These are phyloP conservation scores for Apiotrichum sp. DNA, from an alignment of 1,284 basidiomycete species.

Conservation along the genomic window DNA sequence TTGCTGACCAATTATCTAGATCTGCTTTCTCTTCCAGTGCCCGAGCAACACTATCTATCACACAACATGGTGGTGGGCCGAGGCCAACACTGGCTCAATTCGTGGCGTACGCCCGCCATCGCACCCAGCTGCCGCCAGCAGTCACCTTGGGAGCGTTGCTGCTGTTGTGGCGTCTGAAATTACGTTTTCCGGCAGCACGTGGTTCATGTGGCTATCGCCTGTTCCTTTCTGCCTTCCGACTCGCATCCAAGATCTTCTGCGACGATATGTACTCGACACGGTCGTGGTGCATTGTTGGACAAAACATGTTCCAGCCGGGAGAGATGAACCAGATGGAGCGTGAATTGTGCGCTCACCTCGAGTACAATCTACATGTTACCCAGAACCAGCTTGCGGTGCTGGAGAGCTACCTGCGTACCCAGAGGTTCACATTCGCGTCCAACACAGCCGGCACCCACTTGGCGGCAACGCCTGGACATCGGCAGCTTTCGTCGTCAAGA, in stretches of 20 bases:
- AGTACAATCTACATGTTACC: constrained; percentile 65
- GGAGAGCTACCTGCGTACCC: constrained; percentile 31
- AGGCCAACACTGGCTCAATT: constrained; percentile 66
- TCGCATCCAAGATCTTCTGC: constrained; percentile 62
- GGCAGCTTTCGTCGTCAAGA: too few species aligned
- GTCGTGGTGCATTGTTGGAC: constrained; percentile 88
- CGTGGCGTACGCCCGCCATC: constrained; percentile 82
- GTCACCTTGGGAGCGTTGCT: constrained; percentile 83
- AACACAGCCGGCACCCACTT: too few species aligned
- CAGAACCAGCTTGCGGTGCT: constrained; percentile 39
- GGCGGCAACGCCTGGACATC: too few species aligned
- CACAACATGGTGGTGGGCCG: constrained; percentile 38
- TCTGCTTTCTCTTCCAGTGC: constrained; percentile 47
- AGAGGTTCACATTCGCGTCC: too few species aligned
- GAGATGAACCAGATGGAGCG: constrained; percentile 96
- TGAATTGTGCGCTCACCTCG: constrained; percentile 86
- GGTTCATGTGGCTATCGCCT: constrained; percentile 86
- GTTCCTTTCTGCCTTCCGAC: constrained; percentile 91
- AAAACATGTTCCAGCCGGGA: constrained; percentile 78
- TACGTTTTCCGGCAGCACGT: constrained; percentile 84
- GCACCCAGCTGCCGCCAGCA: constrained; percentile 71
- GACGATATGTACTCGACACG: constrained; percentile 97
- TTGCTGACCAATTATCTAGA: constrained; percentile 34
- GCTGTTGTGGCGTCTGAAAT: constrained; percentile 78
- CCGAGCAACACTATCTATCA: constrained; percentile 43